phyloP scores from a whole-genome alignment of 345 rosid genomes.

The Leavenworthia alabamica region DNA sequence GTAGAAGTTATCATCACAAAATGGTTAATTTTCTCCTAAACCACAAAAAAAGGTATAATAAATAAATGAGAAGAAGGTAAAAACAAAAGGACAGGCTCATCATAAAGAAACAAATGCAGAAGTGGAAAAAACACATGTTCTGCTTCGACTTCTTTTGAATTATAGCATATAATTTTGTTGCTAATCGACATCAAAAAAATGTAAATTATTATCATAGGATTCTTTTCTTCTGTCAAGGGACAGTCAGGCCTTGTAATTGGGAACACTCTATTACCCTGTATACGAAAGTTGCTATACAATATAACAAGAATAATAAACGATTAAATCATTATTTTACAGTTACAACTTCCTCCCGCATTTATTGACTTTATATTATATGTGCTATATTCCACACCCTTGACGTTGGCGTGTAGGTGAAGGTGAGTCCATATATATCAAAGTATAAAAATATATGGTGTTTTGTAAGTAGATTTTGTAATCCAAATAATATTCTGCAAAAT shows the following conservation, averaged over 20 bases:
- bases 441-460: not conserved
- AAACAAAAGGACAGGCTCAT: constrained; percentile 16
- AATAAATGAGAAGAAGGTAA: not conserved
- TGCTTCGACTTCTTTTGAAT: not conserved
- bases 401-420: not conserved
- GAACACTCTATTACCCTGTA: constrained; percentile 4
- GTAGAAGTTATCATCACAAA: not conserved
- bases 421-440: not conserved
- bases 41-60: not conserved
- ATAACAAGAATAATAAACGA: constrained; percentile 1
- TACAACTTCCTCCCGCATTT: constrained; percentile 2
- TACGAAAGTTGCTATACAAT: not conserved
- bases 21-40: not conserved
- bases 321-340: not conserved
- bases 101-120: constrained; percentile 9
- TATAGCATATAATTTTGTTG: not conserved
- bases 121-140: constrained; percentile 16
- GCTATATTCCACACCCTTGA: not conserved
- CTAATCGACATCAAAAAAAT: no score
- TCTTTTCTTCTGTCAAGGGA: constrained; percentile 3
- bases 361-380: not conserved
- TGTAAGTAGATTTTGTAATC: not conserved
- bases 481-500: not conserved
- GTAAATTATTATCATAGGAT: no score
- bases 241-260: constrained; percentile 1